Evolutionary conservation across 1,284 basidiomycete species (phyloP), one percentile per base, ranked within the genome.

Genomic region (Ceratobasidium sp.): DNA sequence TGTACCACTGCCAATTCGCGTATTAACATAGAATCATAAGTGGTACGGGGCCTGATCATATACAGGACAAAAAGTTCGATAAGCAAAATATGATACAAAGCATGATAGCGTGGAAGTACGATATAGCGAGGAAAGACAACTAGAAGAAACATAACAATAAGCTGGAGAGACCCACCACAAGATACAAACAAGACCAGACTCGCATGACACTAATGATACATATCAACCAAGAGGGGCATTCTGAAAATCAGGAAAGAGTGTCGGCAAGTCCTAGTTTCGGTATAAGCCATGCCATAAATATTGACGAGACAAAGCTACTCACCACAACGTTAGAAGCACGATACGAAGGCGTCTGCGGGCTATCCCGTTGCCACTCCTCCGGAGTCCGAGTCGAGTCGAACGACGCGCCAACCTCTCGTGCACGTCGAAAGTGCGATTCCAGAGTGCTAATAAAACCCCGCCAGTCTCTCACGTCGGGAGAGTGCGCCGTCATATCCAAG

Each of bases 241-340:
- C n/a, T n/a, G n/a, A 37, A 37, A 37, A 37, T 54, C 51, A 11
- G 51, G 51, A 54, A 54, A 54, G 5, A 54, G 51, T 22, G 51
- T 54, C 5, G 51, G 51, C 51, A 54, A 22, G n/a, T 54, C 51
- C 51, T 54, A 11, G 19, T 54, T 9, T 9, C 19, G 7, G 51
- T 8, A 25, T n/a, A 7, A 22, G 51, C 22, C 3, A 54, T n/a
- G 22, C 51, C 17, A n/a, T 9, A 7, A 7, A 5, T 22, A 51
- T 22, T 0, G 22, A 11, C 8, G 8, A 22, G 22, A 54, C 6
- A 11, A 54, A 22, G 22, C 8, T 25, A 52, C 65, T 67, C 32
- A 67, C 65, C 46, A 44, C 43, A 6, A 67, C 17, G 19, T 25
- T 25, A n/a, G 46, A 67, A 4, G 65, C 65, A n/a, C 19, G 51